A percentile compares a stretch with the other conserved stretches of the same genome.
Evolutionary conservation across 2,329 filamentous ascomycete genomes (phyloP).

Genomic region (Beauveria scarabaeidicola): DNA sequence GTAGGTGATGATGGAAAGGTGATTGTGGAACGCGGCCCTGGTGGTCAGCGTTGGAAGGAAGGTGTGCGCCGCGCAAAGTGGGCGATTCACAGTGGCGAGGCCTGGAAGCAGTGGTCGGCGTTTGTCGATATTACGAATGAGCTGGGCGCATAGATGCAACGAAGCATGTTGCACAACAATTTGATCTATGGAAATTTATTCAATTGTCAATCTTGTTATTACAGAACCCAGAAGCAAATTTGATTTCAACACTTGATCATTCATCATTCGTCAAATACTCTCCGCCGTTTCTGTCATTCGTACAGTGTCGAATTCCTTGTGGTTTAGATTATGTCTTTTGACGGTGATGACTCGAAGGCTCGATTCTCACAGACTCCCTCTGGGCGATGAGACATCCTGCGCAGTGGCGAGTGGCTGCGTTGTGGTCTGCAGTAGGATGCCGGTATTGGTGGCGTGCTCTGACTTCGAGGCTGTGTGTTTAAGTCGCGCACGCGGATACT

Average conservation of each 20-base stretch:
- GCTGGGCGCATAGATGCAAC: conserved; percentile 18
- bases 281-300: neutral
- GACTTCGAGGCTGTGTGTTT: neutral
- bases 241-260: neutral
- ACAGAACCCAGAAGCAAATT: neutral
- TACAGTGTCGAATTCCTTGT: neutral
- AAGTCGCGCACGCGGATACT: neutral
- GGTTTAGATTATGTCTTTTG: neutral
- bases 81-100: conserved; percentile 78
- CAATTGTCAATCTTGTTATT: neutral
- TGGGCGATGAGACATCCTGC: neutral
- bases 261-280: neutral
- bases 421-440: neutral
- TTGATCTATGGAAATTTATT: neutral
- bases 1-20: conserved; percentile 72
- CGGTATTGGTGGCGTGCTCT: neutral
- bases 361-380: neutral
- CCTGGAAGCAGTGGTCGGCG: conserved; percentile 70
- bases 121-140: conserved; percentile 79
- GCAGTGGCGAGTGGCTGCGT: neutral
- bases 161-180: neutral
- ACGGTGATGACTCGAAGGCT: neutral
- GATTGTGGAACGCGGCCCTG: conserved; percentile 73
- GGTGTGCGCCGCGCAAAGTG: conserved; percentile 79
- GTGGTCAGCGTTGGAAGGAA: conserved; percentile 88